Evolutionary conservation across 202 grass and related monocot species (phyloP).

Genomic region (Schoenoplectus tabernaemontani): DNA sequence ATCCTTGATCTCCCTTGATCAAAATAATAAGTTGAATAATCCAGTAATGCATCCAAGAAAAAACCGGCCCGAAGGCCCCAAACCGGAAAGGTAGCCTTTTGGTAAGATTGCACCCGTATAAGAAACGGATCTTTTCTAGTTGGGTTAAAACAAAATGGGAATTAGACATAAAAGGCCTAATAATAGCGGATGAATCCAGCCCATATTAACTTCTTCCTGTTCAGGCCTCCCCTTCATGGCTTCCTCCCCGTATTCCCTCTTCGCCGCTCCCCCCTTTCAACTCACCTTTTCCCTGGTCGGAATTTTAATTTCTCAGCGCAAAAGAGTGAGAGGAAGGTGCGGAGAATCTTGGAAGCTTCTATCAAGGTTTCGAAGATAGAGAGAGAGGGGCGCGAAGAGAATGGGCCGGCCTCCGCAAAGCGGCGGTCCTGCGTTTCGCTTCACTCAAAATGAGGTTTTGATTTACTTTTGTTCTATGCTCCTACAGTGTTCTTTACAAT

Average conservation of each 20-base stretch:
- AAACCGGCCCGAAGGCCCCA: no score
- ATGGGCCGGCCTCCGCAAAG: constrained; percentile 87
- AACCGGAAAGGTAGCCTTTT: no score
- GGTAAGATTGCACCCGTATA: no score
- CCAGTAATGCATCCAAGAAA: no score
- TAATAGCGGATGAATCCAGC: not conserved
- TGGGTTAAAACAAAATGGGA: not conserved
- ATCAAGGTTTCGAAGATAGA: not conserved
- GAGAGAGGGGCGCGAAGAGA: not conserved
- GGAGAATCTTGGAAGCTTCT: no score
- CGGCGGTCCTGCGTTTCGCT: constrained; percentile 80
- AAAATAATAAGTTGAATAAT: no score
- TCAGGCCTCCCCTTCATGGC: no score
- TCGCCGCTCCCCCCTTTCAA: not conserved
- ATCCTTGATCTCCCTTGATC: no score
- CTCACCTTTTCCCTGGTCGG: not conserved
- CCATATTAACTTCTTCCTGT: not conserved
- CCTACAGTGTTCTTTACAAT: not conserved
- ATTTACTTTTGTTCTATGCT: not conserved
- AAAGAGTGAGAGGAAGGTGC: not conserved
- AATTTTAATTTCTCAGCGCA: not conserved
- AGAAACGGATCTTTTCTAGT: no score
- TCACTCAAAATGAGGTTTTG: constrained; percentile 67
- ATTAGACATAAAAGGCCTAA: not conserved
- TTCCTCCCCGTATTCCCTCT: not conserved